Evolutionary conservation across 495 filamentous ascomycete species (phyloP).

Genomic region (Parmelia sp.): DNA sequence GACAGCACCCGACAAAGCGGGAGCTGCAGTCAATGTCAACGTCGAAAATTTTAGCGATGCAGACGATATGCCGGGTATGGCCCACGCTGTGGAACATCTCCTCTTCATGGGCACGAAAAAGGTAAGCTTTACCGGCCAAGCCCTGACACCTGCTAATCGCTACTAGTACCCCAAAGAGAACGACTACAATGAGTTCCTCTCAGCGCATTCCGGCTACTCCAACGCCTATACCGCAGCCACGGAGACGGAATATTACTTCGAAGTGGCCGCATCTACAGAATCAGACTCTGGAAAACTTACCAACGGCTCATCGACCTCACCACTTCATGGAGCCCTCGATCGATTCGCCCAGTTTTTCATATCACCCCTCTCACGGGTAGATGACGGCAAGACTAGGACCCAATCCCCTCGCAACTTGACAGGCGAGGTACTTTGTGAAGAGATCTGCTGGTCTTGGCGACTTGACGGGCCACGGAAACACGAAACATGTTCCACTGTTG

Average conservation of each 20-base stretch:
- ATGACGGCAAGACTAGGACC: no score
- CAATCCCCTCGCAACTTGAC: no score
- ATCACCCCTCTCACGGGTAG: slow-evolving; percentile 79
- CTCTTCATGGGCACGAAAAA: slow-evolving; percentile 99
- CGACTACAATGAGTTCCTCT: slow-evolving; percentile 88
- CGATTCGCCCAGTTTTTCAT: slow-evolving; percentile 98
- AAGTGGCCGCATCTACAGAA: slow-evolving; percentile 66
- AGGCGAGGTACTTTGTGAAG: no score
- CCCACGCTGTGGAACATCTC: slow-evolving; percentile 86
- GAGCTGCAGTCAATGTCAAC: slow-evolving; percentile 90
- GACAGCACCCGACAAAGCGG: slow-evolving; percentile 99
- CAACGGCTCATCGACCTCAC: slow-evolving; percentile 52
- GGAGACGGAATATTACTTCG: slow-evolving; percentile 98
- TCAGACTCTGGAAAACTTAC: slow-evolving; percentile 31
- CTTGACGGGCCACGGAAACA: no score
- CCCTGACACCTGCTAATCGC: not conserved
- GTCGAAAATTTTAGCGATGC: slow-evolving; percentile 92
- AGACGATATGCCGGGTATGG: slow-evolving; percentile 87
- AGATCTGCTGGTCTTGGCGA: no score
- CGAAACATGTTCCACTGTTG: no score
- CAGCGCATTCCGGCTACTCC: slow-evolving; percentile 78
- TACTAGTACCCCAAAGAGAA: slow-evolving; percentile 85
- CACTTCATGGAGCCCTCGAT: slow-evolving; percentile 84
- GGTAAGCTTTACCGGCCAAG: slow-evolving; percentile 37
- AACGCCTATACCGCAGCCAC: slow-evolving; percentile 94